Evolutionary conservation across 2,329 filamentous ascomycete species (phyloP).

Genomic region (Diaporthe citri): DNA sequence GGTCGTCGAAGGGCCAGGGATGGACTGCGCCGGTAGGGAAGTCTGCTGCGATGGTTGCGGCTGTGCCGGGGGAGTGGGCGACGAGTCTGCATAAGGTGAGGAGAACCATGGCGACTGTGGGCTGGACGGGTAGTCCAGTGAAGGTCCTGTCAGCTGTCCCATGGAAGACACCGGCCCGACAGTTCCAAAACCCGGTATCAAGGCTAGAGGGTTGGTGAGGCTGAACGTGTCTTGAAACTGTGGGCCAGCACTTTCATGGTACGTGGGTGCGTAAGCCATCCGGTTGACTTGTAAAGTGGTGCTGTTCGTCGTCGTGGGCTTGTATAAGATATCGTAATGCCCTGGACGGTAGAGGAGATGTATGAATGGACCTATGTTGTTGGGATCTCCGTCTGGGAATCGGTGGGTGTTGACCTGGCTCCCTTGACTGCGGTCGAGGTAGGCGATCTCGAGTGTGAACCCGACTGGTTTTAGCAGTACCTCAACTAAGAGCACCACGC

Average conservation of each 20-base stretch:
- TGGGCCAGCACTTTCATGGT: conserved; percentile 21
- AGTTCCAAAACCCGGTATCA: conserved; percentile 61
- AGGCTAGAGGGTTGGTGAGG: conserved; percentile 55
- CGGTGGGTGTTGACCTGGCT: conserved; percentile 79
- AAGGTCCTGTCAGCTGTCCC: conserved; percentile 41
- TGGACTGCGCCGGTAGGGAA: conserved; percentile 48
- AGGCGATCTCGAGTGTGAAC: conserved; percentile 87
- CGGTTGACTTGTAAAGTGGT: conserved; percentile 67
- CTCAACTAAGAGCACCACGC: conserved; percentile 81
- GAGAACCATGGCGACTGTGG: conserved; percentile 55
- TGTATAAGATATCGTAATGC: conserved; percentile 94
- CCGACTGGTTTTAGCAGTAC: conserved; percentile 83
- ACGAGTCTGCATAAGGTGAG: conserved; percentile 49
- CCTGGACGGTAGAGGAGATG: conserved; percentile 77
- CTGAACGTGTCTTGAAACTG: conserved; percentile 51
- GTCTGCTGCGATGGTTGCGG: conserved; percentile 44
- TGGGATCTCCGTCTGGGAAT: conserved; percentile 66
- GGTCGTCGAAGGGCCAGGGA: conserved; percentile 47
- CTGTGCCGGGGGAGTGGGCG: conserved; percentile 41
- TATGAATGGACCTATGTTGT: conserved; percentile 63
- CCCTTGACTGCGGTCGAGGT: conserved; percentile 88
- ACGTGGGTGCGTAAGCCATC: conserved; percentile 50
- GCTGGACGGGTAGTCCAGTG: conserved; percentile 47
- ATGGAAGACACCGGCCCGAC: conserved; percentile 41
- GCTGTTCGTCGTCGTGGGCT: conserved; percentile 42